Base-by-base conservation (phyloP, 176 grass and related monocot species). In the sorghum (Sorghum bicolor) region DNA sequence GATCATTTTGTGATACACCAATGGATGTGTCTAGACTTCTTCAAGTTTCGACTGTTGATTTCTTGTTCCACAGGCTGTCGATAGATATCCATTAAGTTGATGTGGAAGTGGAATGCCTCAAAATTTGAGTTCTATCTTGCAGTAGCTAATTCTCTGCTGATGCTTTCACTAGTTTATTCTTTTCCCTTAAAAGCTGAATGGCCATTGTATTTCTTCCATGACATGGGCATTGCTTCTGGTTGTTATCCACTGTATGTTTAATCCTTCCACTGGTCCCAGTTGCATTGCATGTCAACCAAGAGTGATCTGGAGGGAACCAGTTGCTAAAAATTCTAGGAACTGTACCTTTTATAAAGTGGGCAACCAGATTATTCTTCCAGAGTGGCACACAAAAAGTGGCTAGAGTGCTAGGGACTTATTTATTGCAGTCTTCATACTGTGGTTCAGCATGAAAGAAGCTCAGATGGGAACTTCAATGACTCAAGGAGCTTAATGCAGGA, bases 321-420 rank as follows among this genome's bases (percentile, higher is more conserved):
- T 50, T 62, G 70, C 67, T 79, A 79, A 79, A 87, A 86, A 80
- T 83, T 69, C 39, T 31, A 79, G 20, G 38, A 31, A 78, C 45
- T 58, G 37, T 50, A 74, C 38, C 75, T 90, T 90, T 86, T 58
- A 20, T 78, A 86, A 86, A 86, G 84, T 87, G 60, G 62, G 68
- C 84, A 63, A 33, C 74, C 68, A 50, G 68, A 90, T 83, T 83
- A 83, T 83, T 87, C 80, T 90, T 87, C 88, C 85, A 87, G 76
- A 71, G 85, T 91, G 85, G 80, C 76, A 76, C 43, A 34, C 33
- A 80, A 67, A 87, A 87, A 80, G 89, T 76, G 80, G 75, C 28
- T 87, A 41, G 20, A 64, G 7, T 70, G 39, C 81, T 47, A 26
- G 5, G 57, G 64, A 63, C 67, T 61, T 74, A 84, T 87, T 83